Evolutionary conservation across 2,329 filamentous ascomycete species (phyloP).

Genomic region (Nemania sp.): DNA sequence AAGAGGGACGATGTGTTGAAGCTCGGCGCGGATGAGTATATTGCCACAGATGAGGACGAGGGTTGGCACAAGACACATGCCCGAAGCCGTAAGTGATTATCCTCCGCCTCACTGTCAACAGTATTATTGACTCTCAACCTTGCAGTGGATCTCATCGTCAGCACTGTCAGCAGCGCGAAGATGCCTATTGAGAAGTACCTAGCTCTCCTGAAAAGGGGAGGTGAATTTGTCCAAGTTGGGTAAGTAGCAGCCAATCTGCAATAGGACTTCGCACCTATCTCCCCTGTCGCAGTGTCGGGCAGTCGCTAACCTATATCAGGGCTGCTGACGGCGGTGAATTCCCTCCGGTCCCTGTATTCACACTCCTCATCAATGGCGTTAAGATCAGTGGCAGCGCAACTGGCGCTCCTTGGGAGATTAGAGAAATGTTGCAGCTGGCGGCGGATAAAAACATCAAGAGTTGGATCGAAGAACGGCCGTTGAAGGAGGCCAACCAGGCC

Average conservation of each 20-base stretch:
- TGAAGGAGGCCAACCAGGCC: slow-evolving; percentile 69
- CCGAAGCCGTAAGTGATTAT: slow-evolving; percentile 49
- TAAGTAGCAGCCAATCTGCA: slow-evolving; percentile 30
- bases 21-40: slow-evolving; percentile 67
- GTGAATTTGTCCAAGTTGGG: slow-evolving; percentile 75
- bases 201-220: slow-evolving; percentile 67
- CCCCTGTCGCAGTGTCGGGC: not conserved
- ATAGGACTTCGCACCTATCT: not conserved
- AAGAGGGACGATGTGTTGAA: slow-evolving; percentile 68
- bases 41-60: slow-evolving; percentile 60
- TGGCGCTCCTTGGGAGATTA: slow-evolving; percentile 68
- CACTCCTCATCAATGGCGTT: slow-evolving; percentile 67
- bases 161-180: slow-evolving; percentile 62
- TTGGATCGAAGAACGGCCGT: slow-evolving; percentile 66
- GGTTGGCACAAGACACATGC: slow-evolving; percentile 67
- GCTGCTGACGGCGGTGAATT: slow-evolving; percentile 68
- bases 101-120: not conserved
- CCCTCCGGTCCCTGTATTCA: slow-evolving; percentile 64
- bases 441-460: slow-evolving; percentile 69
- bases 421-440: slow-evolving; percentile 71
- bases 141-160: slow-evolving; percentile 68
- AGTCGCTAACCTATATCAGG: slow-evolving; percentile 34
- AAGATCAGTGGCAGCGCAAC: slow-evolving; percentile 62
- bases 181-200: slow-evolving; percentile 76
- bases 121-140: slow-evolving; percentile 4